Base-by-base conservation (phyloP, 2,329 filamentous ascomycete species). In the Torrubiella hemipterigena region DNA sequence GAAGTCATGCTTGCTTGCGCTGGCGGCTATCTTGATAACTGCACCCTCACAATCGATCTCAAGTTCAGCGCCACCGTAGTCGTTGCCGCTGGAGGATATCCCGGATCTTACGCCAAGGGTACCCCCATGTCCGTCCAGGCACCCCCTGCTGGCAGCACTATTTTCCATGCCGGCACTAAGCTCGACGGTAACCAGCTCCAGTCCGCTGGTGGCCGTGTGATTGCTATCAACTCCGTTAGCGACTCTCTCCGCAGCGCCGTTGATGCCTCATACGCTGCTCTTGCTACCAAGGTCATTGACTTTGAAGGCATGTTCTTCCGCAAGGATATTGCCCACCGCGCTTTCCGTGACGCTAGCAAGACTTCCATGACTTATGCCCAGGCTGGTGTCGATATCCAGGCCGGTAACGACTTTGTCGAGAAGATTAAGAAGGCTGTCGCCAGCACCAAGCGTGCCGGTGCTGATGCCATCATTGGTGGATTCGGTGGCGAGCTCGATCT, bases 91-190 rank as follows among this genome's bases (percentile, higher is more conserved):
- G 84, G 80, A 15, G 91, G 91, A 4, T 98, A 98, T 52, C 91
- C 91, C 5, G 82, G 79, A 33, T 65, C 73, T 2, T 96, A 96
- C 54, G 68, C 73, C 31, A 94, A 93, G 61, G 86, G 84, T 33
- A 81, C 59, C 26, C 62, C 56, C 42, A 80, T 69, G 55, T 55
- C 51, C 30, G 61, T 80, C 9, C 48, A 54, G 13, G 44, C 50
- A 15, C 59, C 60, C 33, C 63, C 56, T 30, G 41, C 54, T 3
- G 64, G 58, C n/a, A 54, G 54, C 30, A 76, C 81, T 39, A 73
- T 95, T 39, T 98, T 98, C 73, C 91, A 98, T 51, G 91, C 91
- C 5, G 91, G 91, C 17, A 98, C 91, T 3, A 68, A 68, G 23
- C 52, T 84, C 12, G 62, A 70, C 8, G 61, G 74, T 21, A 63